phyloP scores from a whole-genome alignment of 108 stramenopile genomes.

The Aurantiochytrium sp. region DNA sequence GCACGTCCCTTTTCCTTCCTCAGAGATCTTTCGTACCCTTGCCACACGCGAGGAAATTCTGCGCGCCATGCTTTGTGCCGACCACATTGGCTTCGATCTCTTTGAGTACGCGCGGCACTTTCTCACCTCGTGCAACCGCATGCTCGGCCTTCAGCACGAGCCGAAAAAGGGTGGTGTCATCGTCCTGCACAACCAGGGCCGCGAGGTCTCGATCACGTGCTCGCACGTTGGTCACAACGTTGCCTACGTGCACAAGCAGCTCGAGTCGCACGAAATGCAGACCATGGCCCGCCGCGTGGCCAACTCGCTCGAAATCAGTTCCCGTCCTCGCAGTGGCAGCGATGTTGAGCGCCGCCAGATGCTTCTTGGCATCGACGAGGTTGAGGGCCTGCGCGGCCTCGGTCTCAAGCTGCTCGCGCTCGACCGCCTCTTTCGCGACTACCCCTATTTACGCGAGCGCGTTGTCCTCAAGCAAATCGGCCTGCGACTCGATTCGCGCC shows the following conservation, averaged over 20 bases:
- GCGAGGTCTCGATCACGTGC: conserved; percentile 81
- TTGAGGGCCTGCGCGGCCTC: conserved; percentile 78
- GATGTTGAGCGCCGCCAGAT: conserved; percentile 27
- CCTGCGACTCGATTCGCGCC: not conserved
- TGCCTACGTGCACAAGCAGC: conserved; percentile 62
- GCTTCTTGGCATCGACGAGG: conserved; percentile 79
- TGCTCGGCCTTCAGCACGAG: conserved; percentile 69
- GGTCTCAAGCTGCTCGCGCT: conserved; percentile 57
- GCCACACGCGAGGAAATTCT: conserved; percentile 51
- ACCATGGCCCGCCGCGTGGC: conserved; percentile 64
- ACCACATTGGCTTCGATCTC: conserved; percentile 62
- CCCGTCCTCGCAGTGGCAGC: not conserved
- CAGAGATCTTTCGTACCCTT: conserved; percentile 60
- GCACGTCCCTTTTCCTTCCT: conserved; percentile 62
- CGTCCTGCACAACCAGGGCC: conserved; percentile 81
- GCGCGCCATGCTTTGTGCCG: conserved; percentile 59
- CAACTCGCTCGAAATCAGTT: not conserved
- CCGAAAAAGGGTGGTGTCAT: conserved; percentile 63
- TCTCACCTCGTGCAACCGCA: conserved; percentile 49
- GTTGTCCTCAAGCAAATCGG: conserved; percentile 30
- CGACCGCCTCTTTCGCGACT: conserved; percentile 38
- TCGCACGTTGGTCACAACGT: conserved; percentile 93
- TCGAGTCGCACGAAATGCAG: conserved; percentile 44
- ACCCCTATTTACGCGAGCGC: conserved; percentile 22
- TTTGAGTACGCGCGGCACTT: conserved; percentile 66